Evolutionary conservation across 208 protist species (phyloP).

Genomic region (Angomonas ambiguus): DNA sequence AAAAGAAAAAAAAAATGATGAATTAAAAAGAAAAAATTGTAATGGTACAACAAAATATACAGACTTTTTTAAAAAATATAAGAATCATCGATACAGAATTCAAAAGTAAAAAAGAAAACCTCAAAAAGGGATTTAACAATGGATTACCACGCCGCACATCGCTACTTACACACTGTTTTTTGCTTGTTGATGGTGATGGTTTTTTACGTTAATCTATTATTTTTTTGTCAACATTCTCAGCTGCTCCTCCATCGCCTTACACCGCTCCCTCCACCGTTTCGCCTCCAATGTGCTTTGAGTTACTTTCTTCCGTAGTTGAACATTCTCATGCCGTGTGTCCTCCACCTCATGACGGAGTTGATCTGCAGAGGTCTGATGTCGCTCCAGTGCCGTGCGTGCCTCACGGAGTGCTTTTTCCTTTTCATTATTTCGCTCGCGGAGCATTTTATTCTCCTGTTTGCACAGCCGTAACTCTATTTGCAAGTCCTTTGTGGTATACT

Average conservation of each 20-base stretch:
- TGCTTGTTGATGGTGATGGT: not conserved
- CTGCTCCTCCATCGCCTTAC: conserved; percentile 10
- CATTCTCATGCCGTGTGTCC: not conserved
- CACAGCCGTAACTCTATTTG: not conserved
- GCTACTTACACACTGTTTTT: not conserved
- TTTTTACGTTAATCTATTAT: too few species aligned
- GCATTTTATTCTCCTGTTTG: not conserved
- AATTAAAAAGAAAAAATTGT: not conserved
- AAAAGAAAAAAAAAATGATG: too few species aligned
- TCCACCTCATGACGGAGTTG: not conserved
- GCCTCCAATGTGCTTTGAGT: not conserved
- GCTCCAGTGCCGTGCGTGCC: not conserved
- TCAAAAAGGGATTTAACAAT: not conserved
- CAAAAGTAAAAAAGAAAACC: not conserved
- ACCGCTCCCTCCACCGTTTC: conserved; percentile 12
- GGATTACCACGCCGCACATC: not conserved
- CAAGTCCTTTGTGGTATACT: not conserved
- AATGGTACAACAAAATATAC: conserved; percentile 1
- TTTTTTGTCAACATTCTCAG: conserved; percentile 6
- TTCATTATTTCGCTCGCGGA: not conserved
- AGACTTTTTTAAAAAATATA: not conserved
- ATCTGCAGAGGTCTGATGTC: not conserved
- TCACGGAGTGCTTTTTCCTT: not conserved
- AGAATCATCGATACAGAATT: not conserved
- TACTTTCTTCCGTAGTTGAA: not conserved